These are phyloP conservation scores for Mucor circinelloides DNA, from an alignment of 371 early-diverging fungal species.

Conservation along the genomic window DNA sequence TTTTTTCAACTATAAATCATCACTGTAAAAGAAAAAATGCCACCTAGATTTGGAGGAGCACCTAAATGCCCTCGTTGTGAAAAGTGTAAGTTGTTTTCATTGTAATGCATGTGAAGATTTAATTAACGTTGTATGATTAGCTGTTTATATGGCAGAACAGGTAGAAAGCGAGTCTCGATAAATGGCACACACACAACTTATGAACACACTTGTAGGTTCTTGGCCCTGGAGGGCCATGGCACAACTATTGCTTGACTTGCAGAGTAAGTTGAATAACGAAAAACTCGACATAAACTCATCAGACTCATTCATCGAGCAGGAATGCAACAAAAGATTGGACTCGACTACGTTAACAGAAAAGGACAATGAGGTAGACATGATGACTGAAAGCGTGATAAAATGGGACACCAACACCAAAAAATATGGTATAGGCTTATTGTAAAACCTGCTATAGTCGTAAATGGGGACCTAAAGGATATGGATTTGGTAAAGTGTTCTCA, in stretches of 20 bases:
- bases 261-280: constrained; percentile 27
- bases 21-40: constrained; percentile 16
- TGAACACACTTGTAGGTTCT: constrained; percentile 23
- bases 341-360: constrained; percentile 48
- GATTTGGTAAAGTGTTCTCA: constrained; percentile 37
- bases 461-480: constrained; percentile 60
- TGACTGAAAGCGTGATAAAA: not conserved
- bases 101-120: not conserved
- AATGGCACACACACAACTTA: not conserved
- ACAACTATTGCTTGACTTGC: constrained; percentile 47
- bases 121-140: constrained; percentile 11
- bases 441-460: constrained; percentile 49
- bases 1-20: not conserved
- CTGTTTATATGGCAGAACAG: constrained; percentile 57
- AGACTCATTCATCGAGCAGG: constrained; percentile 19
- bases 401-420: not conserved
- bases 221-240: constrained; percentile 51
- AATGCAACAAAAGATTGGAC: constrained; percentile 55
- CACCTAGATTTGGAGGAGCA: constrained; percentile 49
- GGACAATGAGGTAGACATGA: constrained; percentile 35
- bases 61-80: constrained; percentile 50
- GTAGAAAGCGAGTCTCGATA: constrained; percentile 16
- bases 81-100: constrained; percentile 32
- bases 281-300: not conserved
- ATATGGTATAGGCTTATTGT: constrained; percentile 46